Evolutionary conservation across 73 alveolate genomes (phyloP).

Genomic region (Symbiodinium pilosum): DNA sequence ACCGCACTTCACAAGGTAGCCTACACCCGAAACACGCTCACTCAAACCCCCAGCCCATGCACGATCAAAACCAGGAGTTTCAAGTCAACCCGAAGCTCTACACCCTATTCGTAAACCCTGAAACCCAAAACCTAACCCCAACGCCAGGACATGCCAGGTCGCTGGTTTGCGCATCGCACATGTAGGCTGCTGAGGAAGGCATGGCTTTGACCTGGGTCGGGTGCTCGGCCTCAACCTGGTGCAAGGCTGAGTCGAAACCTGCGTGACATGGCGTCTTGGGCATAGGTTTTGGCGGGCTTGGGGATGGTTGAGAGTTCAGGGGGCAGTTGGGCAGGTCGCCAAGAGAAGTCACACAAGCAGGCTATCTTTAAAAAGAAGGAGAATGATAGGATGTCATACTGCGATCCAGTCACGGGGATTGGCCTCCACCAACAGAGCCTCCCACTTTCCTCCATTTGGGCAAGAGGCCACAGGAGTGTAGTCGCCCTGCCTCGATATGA

Average conservation of each 20-base stretch:
- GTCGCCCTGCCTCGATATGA: not conserved
- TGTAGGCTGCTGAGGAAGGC: conserved; percentile 1
- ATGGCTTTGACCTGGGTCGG: not conserved
- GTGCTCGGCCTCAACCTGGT: not conserved
- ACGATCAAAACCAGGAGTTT: too few relatives aligned
- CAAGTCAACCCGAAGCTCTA: too few relatives aligned
- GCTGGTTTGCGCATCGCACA: not conserved
- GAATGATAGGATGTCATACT: not conserved
- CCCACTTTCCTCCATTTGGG: conserved; percentile 31
- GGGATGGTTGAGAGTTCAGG: too few relatives aligned
- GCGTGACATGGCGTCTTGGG: not conserved
- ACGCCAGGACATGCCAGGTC: not conserved
- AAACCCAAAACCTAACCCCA: too few relatives aligned
- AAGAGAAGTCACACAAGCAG: not conserved
- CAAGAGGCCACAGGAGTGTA: not conserved
- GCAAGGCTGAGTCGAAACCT: not conserved
- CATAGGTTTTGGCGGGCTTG: too few relatives aligned
- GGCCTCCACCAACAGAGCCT: conserved; percentile 22
- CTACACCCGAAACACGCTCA: too few relatives aligned
- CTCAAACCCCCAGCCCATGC: too few relatives aligned
- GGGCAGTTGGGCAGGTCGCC: not conserved
- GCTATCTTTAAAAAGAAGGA: not conserved
- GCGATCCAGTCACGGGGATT: conserved; percentile 16
- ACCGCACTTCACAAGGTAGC: too few relatives aligned
- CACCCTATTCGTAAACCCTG: too few relatives aligned